Base-by-base conservation (phyloP, 139 green algal species). In the Chlamydomonas schloesseri region DNA sequence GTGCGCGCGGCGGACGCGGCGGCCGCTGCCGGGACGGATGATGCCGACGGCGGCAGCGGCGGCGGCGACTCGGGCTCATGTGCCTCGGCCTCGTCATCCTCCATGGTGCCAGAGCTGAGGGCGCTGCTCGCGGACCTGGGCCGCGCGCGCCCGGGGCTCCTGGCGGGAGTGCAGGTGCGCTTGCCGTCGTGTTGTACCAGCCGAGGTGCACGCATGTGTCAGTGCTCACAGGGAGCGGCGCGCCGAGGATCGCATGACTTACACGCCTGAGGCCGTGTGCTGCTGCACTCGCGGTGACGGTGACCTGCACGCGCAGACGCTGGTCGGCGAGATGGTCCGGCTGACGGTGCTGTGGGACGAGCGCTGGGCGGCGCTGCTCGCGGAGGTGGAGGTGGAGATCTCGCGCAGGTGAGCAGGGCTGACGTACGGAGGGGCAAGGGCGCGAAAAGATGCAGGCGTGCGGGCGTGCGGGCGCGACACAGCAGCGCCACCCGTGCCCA, bases 351-450 rank as follows among this genome's bases (percentile, higher is more conserved):
- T 95, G n/a, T 89, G 83, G 65, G 79, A 92, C 72, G 95, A 98
- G 92, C 84, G 93, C 23, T 97, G 94, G 94, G 89, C 93, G 28
- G 73, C 74, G 2, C 86, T 93, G n/a, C 84, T 97, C 74, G 50
- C 71, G 4, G 90, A 95, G 75, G 46, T 94, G 65, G 90, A 95
- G 74, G 82, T 92, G 58, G 89, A 93, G n/a, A 83, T 91, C 3
- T 76, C 71, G 0, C 73, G 84, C 26, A 73, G 91, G 36, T 90
- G 80, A 0, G 71, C 9, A 50, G 42, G 42, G 42, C n/a, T n/a
- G n/a, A n/a, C n/a, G n/a, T n/a, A n/a, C n/a, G n/a, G n/a, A n/a
- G n/a, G n/a, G n/a, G n/a, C n/a, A 42, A 1, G 31, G 14, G 46
- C 3, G 14, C 60, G 68, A 57, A 5, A 23, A 15, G 71, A 31